Evolutionary conservation across 2,329 filamentous ascomycete species (phyloP).

Genomic region (Parastagonospora avenae): DNA sequence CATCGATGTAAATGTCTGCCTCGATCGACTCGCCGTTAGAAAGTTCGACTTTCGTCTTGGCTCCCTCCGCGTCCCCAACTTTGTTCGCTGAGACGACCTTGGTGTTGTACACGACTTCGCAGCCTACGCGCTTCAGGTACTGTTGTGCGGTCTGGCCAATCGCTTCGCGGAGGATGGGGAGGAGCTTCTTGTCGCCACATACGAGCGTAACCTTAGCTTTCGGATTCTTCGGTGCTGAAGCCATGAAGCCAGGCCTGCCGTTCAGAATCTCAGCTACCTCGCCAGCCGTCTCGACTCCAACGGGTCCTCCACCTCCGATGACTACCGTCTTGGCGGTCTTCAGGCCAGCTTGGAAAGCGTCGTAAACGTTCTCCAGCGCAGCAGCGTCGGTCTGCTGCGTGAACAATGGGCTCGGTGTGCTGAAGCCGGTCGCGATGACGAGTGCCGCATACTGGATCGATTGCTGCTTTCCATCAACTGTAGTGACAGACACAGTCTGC

Average conservation of each 20-base stretch:
- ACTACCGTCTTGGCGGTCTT: constrained; percentile 51
- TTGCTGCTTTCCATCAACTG: constrained; percentile 38
- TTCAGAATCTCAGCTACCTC: constrained; percentile 54
- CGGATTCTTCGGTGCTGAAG: constrained; percentile 43
- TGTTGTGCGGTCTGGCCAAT: constrained; percentile 54
- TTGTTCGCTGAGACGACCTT: constrained; percentile 37
- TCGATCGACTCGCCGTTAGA: constrained; percentile 55
- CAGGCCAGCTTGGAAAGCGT: constrained; percentile 45
- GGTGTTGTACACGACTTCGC: constrained; percentile 51
- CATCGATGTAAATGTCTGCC: constrained; percentile 61
- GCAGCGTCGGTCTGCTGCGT: constrained; percentile 46
- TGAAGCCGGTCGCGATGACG: constrained; percentile 61
- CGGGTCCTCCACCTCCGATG: constrained; percentile 56
- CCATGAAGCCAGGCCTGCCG: constrained; percentile 44
- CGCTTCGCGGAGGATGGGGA: constrained; percentile 50
- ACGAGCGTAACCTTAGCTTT: constrained; percentile 54
- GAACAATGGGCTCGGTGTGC: constrained; percentile 53
- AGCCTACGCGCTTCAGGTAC: constrained; percentile 54
- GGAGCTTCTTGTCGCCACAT: constrained; percentile 51
- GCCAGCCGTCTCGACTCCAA: constrained; percentile 58
- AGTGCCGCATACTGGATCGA: constrained; percentile 58
- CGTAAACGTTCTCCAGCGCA: constrained; percentile 37
- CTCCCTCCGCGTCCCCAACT: constrained; percentile 37
- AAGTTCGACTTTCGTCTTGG: constrained; percentile 50
- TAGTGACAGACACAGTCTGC: constrained; percentile 51